Conservation (phyloP, 352 stramenopile genomes). For the Phytophthora melonis region DNA sequence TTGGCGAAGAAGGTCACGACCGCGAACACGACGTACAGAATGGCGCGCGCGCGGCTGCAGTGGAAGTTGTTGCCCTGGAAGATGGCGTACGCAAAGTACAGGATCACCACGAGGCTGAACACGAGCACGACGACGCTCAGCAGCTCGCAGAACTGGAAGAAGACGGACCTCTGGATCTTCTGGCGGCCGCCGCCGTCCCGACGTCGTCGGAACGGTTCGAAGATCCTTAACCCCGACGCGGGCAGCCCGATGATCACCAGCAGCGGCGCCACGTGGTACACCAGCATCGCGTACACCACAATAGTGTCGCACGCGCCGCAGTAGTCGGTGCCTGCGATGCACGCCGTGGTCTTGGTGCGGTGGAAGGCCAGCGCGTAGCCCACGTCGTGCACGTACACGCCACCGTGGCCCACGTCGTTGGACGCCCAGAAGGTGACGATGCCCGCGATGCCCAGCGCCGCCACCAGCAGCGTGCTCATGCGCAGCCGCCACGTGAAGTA, state of each 20-base stretch:
- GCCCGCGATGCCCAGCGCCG: slow-evolving; percentile 48
- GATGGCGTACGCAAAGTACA: slow-evolving; percentile 74
- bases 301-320: slow-evolving; percentile 71
- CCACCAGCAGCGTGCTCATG: slow-evolving; percentile 55
- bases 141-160: slow-evolving; percentile 82
- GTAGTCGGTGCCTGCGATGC: slow-evolving; percentile 35
- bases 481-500: slow-evolving; percentile 81
- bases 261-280: slow-evolving; percentile 73
- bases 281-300: slow-evolving; percentile 69
- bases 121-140: slow-evolving; percentile 64
- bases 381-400: slow-evolving; percentile 59
- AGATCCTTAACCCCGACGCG: slow-evolving; percentile 62
- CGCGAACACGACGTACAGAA: slow-evolving; percentile 57
- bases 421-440: slow-evolving; percentile 61
- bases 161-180: slow-evolving; percentile 80
- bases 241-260: slow-evolving; percentile 74
- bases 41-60: slow-evolving; percentile 50
- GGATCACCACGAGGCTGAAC: slow-evolving; percentile 59
- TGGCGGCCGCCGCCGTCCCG: slow-evolving; percentile 40
- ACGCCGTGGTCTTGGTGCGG: slow-evolving; percentile 38
- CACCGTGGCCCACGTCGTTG: slow-evolving; percentile 46
- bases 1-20: slow-evolving; percentile 62
- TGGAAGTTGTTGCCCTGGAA: slow-evolving; percentile 75
- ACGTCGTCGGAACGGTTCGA: slow-evolving; percentile 77
- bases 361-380: slow-evolving; percentile 54